These are phyloP conservation scores for Penicillium cataractarum DNA, from an alignment of 495 filamentous ascomycete species.

Conservation along the genomic window DNA sequence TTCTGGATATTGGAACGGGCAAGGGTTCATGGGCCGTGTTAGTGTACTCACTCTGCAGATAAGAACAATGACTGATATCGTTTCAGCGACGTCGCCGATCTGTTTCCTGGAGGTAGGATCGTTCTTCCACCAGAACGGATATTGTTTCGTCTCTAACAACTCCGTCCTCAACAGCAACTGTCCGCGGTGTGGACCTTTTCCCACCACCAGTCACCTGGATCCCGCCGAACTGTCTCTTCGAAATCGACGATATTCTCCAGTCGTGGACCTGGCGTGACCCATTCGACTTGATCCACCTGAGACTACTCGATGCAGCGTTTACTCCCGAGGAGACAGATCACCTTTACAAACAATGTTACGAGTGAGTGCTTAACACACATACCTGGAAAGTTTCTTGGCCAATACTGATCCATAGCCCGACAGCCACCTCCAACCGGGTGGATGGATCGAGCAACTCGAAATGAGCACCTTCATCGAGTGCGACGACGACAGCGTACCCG, in stretches of 20 bases:
- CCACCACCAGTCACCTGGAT: conserved; percentile 29
- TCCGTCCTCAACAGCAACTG: conserved; percentile 6
- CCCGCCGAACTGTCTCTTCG: conserved; percentile 38
- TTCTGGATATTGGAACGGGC: conserved; percentile 34
- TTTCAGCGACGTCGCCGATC: conserved; percentile 31
- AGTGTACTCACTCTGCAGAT: neutral
- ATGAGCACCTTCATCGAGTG: neutral
- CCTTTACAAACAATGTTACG: conserved; percentile 28
- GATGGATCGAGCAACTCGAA: neutral
- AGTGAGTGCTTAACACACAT: neutral
- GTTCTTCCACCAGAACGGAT: neutral
- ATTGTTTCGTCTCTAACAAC: neutral
- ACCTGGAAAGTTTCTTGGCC: neutral
- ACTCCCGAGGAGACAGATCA: conserved; percentile 27
- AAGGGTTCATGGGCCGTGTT: conserved; percentile 37
- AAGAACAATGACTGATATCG: neutral
- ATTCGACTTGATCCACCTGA: conserved; percentile 37
- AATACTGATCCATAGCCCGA: neutral
- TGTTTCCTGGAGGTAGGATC: conserved; percentile 20
- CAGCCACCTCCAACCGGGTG: neutral
- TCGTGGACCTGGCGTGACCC: conserved; percentile 32
- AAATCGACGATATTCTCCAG: conserved; percentile 34
- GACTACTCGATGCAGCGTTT: conserved; percentile 28
- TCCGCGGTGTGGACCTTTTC: conserved; percentile 30
- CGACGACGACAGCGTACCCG: neutral